These are phyloP conservation scores for Trametes villosa DNA, from an alignment of 768 basidiomycete species.

Conservation along the genomic window DNA sequence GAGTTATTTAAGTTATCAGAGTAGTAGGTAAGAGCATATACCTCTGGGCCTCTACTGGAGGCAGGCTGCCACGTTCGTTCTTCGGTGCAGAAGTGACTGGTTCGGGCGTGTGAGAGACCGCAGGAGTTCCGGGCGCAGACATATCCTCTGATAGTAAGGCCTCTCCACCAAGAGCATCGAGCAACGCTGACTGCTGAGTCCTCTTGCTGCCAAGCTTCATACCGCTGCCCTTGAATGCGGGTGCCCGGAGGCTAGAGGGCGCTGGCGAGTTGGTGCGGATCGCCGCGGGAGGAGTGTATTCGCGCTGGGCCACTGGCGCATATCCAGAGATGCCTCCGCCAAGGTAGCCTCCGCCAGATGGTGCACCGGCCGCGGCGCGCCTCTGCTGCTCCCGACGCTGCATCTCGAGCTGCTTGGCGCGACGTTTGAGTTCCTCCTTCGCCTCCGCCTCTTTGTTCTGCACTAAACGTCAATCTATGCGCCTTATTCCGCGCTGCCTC, in stretches of 20 bases:
- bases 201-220: slow-evolving; percentile 98
- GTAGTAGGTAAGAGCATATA: slow-evolving; percentile 33
- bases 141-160: slow-evolving; percentile 59
- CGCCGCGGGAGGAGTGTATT: slow-evolving; percentile 62
- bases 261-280: slow-evolving; percentile 50
- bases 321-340: slow-evolving; percentile 75
- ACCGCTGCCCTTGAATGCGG: slow-evolving; percentile 90
- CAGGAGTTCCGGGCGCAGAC: slow-evolving; percentile 54
- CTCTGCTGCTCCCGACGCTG: slow-evolving; percentile 93
- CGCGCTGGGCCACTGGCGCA: slow-evolving; percentile 66
- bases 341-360: slow-evolving; percentile 59
- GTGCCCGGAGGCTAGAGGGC: slow-evolving; percentile 57
- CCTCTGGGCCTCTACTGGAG: slow-evolving; percentile 79
- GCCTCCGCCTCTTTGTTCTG: slow-evolving; percentile 99
- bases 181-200: slow-evolving; percentile 83
- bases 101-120: slow-evolving; percentile 50
- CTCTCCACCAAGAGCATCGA: slow-evolving; percentile 87
- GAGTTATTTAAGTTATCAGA: neutral
- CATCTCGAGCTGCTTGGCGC: slow-evolving; percentile 97
- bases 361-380: slow-evolving; percentile 60
- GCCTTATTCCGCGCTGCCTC: neutral
- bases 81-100: slow-evolving; percentile 45
- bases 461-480: neutral
- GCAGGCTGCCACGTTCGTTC: slow-evolving; percentile 65
- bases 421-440: slow-evolving; percentile 97